Conservation (phyloP, 257 asterid genomes). For the Ajuga chamaepitys region DNA sequence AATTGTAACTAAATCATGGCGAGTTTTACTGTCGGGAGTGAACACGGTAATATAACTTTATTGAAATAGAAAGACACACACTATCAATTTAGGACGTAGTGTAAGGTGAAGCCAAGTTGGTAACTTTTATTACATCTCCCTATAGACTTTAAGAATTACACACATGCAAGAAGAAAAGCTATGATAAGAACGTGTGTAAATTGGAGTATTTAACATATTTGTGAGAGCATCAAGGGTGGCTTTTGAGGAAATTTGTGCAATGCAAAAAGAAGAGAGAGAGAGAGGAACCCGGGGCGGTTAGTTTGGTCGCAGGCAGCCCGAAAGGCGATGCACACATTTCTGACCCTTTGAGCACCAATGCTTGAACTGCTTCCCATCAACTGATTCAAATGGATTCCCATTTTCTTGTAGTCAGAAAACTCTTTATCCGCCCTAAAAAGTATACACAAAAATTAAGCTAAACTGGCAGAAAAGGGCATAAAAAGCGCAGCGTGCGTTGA, state of each 20-base stretch:
- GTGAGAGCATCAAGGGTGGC: no score
- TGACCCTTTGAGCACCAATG: slow-evolving; percentile 81
- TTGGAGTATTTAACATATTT: not conserved
- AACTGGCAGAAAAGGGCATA: not conserved
- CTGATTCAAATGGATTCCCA: slow-evolving; percentile 80
- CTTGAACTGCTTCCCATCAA: slow-evolving; percentile 93
- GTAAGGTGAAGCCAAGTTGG: no score
- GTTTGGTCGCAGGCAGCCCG: slow-evolving; percentile 70
- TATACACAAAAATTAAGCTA: no score
- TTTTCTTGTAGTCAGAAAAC: slow-evolving; percentile 65
- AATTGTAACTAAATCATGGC: not conserved
- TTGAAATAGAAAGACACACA: not conserved
- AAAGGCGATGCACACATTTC: slow-evolving; percentile 72
- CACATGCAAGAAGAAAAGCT: not conserved
- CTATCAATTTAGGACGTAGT: not conserved
- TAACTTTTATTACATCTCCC: not conserved
- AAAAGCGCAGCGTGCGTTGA: not conserved
- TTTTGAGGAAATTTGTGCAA: not conserved
- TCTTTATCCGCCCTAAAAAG: slow-evolving; percentile 54
- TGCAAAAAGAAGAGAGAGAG: not conserved
- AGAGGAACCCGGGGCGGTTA: slow-evolving; percentile 50
- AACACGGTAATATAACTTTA: no score
- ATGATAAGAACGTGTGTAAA: not conserved
- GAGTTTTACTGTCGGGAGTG: no score
- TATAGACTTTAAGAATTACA: not conserved